Evolutionary conservation across 2,329 filamentous ascomycete species (phyloP).

Genomic region (Diaporthe sp.): DNA sequence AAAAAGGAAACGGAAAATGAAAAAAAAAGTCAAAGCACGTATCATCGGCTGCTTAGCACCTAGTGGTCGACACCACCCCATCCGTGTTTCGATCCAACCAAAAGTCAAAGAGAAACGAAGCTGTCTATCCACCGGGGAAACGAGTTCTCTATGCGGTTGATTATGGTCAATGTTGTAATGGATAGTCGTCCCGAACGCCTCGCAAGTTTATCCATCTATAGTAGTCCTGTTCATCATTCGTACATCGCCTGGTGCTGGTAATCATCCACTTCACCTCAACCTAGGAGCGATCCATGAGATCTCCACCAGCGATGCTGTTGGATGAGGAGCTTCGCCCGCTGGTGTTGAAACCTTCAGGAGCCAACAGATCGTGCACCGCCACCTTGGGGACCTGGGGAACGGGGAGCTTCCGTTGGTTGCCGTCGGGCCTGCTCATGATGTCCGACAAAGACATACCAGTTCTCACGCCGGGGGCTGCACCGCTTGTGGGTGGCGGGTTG

Average conservation of each 20-base stretch:
- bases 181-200: conserved; percentile 41
- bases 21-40: conserved; percentile 4
- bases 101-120: conserved; percentile 25
- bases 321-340: conserved; percentile 84
- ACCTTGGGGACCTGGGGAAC: conserved; percentile 93
- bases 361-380: conserved; percentile 86
- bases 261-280: conserved; percentile 19
- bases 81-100: conserved; percentile 5
- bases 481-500: conserved; percentile 52
- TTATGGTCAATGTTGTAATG: conserved; percentile 37
- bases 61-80: neutral
- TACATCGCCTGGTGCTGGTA: conserved; percentile 34
- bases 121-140: conserved; percentile 36
- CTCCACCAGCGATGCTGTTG: conserved; percentile 82
- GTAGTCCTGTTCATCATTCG: conserved; percentile 42
- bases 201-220: conserved; percentile 43
- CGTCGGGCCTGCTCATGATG: conserved; percentile 91
- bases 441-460: conserved; percentile 87
- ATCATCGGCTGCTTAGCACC: neutral
- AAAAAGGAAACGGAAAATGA: conserved; percentile 12
- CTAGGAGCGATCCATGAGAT: conserved; percentile 69
- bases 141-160: conserved; percentile 33
- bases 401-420: conserved; percentile 89
- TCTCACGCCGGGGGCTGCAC: conserved; percentile 56
- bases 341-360: conserved; percentile 75